Conservation (phyloP, 768 basidiomycete genomes). For the Leccinum imitatum region DNA sequence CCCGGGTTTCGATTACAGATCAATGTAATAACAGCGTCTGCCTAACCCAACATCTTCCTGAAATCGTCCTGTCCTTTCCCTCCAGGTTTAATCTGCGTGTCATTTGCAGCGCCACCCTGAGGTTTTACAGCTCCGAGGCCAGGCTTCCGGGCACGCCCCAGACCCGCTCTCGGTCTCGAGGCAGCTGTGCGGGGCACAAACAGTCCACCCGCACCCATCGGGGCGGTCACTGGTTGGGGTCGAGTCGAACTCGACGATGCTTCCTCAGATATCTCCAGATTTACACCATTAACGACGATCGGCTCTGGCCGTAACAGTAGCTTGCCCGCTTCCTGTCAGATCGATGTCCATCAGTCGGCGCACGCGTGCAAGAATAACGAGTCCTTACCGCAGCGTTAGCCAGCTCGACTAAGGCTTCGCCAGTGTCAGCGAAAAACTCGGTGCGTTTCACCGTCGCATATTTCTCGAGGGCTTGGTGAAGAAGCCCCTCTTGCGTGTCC, state of each 20-base stretch:
- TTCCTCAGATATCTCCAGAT: slow-evolving; percentile 61
- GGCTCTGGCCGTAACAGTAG: slow-evolving; percentile 71
- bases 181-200: slow-evolving; percentile 68
- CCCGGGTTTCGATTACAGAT: background rate
- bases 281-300: slow-evolving; percentile 63
- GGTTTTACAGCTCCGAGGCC: slow-evolving; percentile 22
- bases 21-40: background rate
- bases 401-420: slow-evolving; percentile 65
- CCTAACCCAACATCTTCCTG: slow-evolving; percentile 63
- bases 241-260: slow-evolving; percentile 33
- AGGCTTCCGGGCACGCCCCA: slow-evolving; percentile 56
- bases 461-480: slow-evolving; percentile 90
- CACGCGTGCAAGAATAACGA: background rate
- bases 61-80: slow-evolving; percentile 73
- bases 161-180: slow-evolving; percentile 69
- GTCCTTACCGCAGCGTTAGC: slow-evolving; percentile 61
- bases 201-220: slow-evolving; percentile 44
- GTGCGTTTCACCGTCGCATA: slow-evolving; percentile 66
- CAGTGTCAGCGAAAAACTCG: slow-evolving; percentile 63
- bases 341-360: slow-evolving; percentile 1
- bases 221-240: slow-evolving; percentile 32
- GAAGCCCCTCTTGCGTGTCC: slow-evolving; percentile 81
- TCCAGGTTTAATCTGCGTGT: slow-evolving; percentile 12
- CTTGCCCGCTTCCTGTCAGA: slow-evolving; percentile 75
- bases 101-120: slow-evolving; percentile 11